Evolutionary conservation across 2,329 filamentous ascomycete species (phyloP), one percentile per base, ranked within the genome.

Genomic region (Geoglossum cookeanum): DNA sequence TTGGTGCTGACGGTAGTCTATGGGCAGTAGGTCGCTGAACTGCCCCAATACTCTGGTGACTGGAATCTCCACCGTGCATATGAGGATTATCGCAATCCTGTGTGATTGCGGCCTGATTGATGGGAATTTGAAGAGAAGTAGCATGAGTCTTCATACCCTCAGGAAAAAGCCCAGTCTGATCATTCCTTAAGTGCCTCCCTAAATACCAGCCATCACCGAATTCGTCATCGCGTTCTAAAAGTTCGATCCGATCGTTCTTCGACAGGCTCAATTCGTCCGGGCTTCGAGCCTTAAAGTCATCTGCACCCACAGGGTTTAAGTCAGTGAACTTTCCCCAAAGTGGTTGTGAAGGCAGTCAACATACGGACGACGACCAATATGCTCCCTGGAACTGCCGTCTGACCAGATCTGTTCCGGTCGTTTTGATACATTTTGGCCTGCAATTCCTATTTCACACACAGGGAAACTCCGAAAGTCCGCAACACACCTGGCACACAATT

Each of bases 241-340:
- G 73, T 72, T 91, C 84, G 60, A 94, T 84, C 61, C 85, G 81
- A 65, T 92, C 86, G 64, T 86, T 90, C 66, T 94, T 94, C 57
- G 80, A 75, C 62, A 98, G 76, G 64, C 81, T 94, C 66, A 98
- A 77, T 75, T 98, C 92, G 71, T 98, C 92, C 58, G 87, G 85
- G 69, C 89, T 94, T 63, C 92, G 83, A 58, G 91, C 90, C 63
- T 83, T 75, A 69, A 98, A 97, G 71, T 96, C 89, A 72, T 98
- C 88, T 94, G 47, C 17, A n/a, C 35, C 15, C 48, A 33, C 48
- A 49, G 13, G 27, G 7, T 9, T 4, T 35, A n/a, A 30, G 55
- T 57, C 27, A 48, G 27, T 52, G 4, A 11, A 39, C 11, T 32
- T 42, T 33, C 44, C n/a, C n/a, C 22, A 15, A 48, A 17, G 9